These are phyloP conservation scores for Clarireedia paspali DNA, from an alignment of 2,329 filamentous ascomycete genomes.

Conservation along the genomic window DNA sequence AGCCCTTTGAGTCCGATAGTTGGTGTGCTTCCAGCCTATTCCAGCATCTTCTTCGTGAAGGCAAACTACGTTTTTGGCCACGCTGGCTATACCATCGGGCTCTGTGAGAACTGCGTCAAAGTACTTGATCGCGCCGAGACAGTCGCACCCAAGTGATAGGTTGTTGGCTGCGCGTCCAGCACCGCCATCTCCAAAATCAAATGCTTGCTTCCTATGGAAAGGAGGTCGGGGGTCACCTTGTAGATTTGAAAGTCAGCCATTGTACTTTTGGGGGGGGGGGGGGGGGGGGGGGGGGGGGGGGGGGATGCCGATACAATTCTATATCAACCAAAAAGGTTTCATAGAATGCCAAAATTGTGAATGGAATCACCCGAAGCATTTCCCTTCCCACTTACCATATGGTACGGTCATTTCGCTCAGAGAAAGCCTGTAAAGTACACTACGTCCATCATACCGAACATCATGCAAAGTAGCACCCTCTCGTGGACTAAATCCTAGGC, in stretches of 20 bases:
- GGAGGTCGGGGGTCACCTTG: constrained; percentile 46
- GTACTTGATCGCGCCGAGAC: constrained; percentile 53
- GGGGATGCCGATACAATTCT: neutral
- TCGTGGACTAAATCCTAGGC: constrained; percentile 52
- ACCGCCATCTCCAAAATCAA: constrained; percentile 61
- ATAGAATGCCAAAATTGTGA: neutral
- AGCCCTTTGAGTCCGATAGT: constrained; percentile 27
- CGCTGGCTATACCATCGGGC: constrained; percentile 39
- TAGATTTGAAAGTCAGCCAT: neutral
- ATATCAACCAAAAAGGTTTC: neutral
- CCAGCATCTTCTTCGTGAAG: constrained; percentile 64
- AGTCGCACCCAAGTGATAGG: constrained; percentile 59
- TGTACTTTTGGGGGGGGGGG: too few species aligned
- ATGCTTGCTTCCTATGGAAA: constrained; percentile 59
- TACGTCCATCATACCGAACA: constrained; percentile 50
- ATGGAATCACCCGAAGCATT: neutral
- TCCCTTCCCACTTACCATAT: constrained; percentile 36
- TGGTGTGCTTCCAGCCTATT: constrained; percentile 65
- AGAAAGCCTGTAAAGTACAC: constrained; percentile 46
- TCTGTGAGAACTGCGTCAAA: constrained; percentile 22
- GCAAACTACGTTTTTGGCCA: constrained; percentile 49
- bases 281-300: too few species aligned
- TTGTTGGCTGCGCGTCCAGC: constrained; percentile 60
- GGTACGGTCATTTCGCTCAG: constrained; percentile 57
- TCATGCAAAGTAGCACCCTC: constrained; percentile 57